Base-by-base conservation (phyloP, 805 yeast genomes). In the Cyberlindnera mississippiensis region DNA sequence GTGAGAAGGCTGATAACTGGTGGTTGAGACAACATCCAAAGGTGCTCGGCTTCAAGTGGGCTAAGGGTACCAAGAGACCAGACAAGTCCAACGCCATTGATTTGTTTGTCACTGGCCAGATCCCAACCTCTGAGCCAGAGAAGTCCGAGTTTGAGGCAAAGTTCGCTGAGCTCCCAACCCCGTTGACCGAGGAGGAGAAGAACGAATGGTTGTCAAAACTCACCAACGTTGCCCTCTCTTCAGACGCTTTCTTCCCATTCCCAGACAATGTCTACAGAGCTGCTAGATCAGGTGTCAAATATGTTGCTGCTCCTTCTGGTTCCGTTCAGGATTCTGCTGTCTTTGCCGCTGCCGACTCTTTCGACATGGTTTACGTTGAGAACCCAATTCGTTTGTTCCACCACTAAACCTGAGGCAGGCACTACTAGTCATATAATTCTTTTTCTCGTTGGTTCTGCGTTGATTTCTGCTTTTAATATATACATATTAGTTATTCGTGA, bases 221-320 rank as follows among this genome's bases (percentile, higher is more conserved):
- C 65, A 78, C 72, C 45, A 81, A 86, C 56, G 99, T 93, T 43
- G 89, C 98, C 11, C 74, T 90, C 56, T 84, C 96, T 14, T 89
- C 97, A 4, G 99, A 93, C 64, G 99, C 99, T 22, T 93, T 93
- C 80, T 93, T 93, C 95, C 99, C 99, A 69, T 93, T 93, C 93
- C 93, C 98, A 53, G 99, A 93, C 68, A 93, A 93, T 63, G 96
- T 93, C 55, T 89, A 91, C 80, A 82, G 99, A 67, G 98, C 98
- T 51, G 96, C 82, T 39, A 81, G 86, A 74, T 84, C 95, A 15
- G 99, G 99, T 65, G 99, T 90, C 56, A 88, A 87, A 68, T 93
- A 73, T 71, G 76, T 93, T 62, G 95, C 96, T 59, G 99, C 99
- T 39, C 96, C 99, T 45, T 79, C 95, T 38, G 99, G 99, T 44